These are phyloP conservation scores for Liquidambar formosana DNA, from an alignment of 164 flowering plant genomes.

Conservation along the genomic window DNA sequence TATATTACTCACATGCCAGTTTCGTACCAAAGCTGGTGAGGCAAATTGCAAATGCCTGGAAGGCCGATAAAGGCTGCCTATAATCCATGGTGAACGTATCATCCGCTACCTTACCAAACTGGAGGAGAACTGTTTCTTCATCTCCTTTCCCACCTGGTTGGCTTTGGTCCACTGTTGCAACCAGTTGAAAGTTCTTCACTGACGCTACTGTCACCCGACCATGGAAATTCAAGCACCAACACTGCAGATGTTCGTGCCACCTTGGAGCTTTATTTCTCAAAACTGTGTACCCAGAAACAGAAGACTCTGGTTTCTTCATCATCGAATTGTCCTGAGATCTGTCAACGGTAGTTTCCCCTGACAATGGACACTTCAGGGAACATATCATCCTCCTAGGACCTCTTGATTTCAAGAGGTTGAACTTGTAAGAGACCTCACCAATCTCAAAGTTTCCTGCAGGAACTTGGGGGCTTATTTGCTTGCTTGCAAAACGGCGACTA, in stretches of 20 bases:
- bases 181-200: constrained; percentile 90
- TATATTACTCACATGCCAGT: constrained; percentile 69
- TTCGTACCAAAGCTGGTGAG: constrained; percentile 94
- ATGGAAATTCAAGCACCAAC: constrained; percentile 97
- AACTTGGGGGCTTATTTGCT: constrained; percentile 85
- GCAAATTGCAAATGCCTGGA: constrained; percentile 94
- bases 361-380: constrained; percentile 51
- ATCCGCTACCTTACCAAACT: constrained; percentile 87
- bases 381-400: constrained; percentile 96
- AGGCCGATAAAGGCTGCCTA: constrained; percentile 87
- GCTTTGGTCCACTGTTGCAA: constrained; percentile 69
- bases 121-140: constrained; percentile 83
- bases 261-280: constrained; percentile 84
- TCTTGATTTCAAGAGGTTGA: constrained; percentile 79
- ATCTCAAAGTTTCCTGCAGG: constrained; percentile 80
- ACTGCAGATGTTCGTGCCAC: constrained; percentile 93
- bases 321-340: constrained; percentile 17
- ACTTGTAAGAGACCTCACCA: constrained; percentile 81
- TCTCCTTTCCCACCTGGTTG: constrained; percentile 78
- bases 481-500: constrained; percentile 77
- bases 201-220: constrained; percentile 97
- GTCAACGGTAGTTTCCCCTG: constrained; percentile 26
- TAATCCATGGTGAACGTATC: constrained; percentile 93
- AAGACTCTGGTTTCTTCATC: constrained; percentile 30
- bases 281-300: constrained; percentile 30